Evolutionary conservation across 768 basidiomycete genomes (phyloP), one percentile per base, ranked within the genome.

Genomic region (Hysterangium stoloniferum): DNA sequence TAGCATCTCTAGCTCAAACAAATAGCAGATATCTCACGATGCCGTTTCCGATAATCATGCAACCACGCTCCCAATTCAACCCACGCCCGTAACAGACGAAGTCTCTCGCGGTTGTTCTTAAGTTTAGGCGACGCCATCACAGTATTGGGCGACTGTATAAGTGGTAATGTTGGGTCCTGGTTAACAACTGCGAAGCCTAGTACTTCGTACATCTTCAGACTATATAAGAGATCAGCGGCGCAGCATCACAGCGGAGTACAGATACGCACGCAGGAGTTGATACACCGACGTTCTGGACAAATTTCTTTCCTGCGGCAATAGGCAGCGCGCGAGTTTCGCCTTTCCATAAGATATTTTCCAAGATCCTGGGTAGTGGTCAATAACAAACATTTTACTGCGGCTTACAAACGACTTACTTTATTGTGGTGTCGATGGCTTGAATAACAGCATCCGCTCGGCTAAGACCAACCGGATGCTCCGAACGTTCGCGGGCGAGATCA

Each of bases 291-390:
- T 82, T 86, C 44, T 61, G 62, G 59, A 76, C 74, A 60, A 89
- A 87, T 2, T 69, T 71, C 22, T 65, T 62, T 11, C 83, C 72
- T 20, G 62, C 62, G 19, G 15, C 36, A 11, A 82, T 71, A 13
- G 77, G 77, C 11, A 86, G 70, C 38, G 70, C 59, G 5, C 84
- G 76, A 51, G 62, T 69, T 65, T 87, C 82, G 29, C 79, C 79
- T 59, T 72, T 79, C 84, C 85, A 89, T 20, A 89, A 58, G 48
- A 78, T 76, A 62, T 86, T 87, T 61, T 90, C 82, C 32, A 91
- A 67, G 51, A 86, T 76, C 52, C 88, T 87, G 58, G 52, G 45
- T 22, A n/a, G 57, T 25, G 54, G 33, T 57, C 20, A 53, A 44
- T 41, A 8, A 13, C 33, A 24, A 48, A 17, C 45, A 45, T 47